These are phyloP conservation scores for Syzygium oleosum DNA, from an alignment of 345 rosid species.

Conservation along the genomic window DNA sequence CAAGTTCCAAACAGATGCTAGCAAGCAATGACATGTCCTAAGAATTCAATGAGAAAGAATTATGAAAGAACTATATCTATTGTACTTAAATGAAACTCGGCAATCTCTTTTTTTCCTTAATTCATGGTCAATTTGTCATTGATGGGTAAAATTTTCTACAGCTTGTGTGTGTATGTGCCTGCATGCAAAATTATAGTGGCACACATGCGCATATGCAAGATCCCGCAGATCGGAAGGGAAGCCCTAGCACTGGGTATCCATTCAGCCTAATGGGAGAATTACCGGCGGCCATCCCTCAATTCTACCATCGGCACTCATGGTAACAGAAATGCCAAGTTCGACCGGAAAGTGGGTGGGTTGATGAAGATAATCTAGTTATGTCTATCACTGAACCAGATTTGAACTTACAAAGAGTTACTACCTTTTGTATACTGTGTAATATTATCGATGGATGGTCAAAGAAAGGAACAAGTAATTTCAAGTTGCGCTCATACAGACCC, in stretches of 20 bases:
- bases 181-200: neutral
- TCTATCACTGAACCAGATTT: neutral
- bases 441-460: slow-evolving; percentile 64
- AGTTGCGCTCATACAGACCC: slow-evolving; percentile 67
- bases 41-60: neutral
- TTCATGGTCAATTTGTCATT: neutral
- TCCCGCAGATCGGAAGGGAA: neutral
- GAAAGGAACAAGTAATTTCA: slow-evolving; percentile 82
- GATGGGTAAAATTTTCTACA: neutral
- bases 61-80: neutral
- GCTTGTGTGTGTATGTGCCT: too few relatives aligned
- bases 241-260: neutral
- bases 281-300: neutral
- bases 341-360: neutral
- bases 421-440: slow-evolving; percentile 59
- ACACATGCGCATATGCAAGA: neutral
- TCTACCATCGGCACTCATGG: neutral
- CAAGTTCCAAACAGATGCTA: neutral
- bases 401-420: slow-evolving; percentile 3
- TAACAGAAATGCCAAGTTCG: neutral
- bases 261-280: neutral
- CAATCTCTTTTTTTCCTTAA: neutral
- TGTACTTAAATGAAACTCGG: neutral
- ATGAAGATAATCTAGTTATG: neutral
- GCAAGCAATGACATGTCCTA: neutral